These are phyloP conservation scores for Drosera spatulata DNA, from an alignment of 179 eudicot genomes.

Conservation along the genomic window DNA sequence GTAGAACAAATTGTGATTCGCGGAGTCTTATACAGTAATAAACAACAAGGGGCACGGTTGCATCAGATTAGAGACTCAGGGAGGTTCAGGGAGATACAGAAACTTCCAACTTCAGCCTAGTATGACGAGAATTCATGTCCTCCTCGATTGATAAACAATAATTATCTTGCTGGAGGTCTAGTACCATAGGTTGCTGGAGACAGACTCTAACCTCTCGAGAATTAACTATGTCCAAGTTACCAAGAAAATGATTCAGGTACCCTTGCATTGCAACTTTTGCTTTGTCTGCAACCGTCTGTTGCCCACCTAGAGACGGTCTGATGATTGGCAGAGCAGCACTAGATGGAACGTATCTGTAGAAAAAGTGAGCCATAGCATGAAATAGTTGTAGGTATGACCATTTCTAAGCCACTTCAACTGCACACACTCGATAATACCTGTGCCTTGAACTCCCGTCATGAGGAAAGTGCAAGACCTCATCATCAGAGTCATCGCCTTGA, in stretches of 20 bases:
- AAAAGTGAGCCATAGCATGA: slow-evolving; percentile 9
- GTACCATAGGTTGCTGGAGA: too few relatives aligned
- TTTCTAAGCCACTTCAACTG: background rate
- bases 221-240: slow-evolving; percentile 84
- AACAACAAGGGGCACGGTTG: too few relatives aligned
- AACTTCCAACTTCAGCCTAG: too few relatives aligned
- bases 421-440: slow-evolving; percentile 50
- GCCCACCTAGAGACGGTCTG: slow-evolving; percentile 74
- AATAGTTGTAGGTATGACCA: background rate
- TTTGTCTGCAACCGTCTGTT: slow-evolving; percentile 68
- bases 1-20: too few relatives aligned
- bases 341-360: slow-evolving; percentile 90
- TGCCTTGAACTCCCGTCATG: slow-evolving; percentile 58
- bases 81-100: too few relatives aligned
- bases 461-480: slow-evolving; percentile 39
- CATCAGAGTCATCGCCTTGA: slow-evolving; percentile 76
- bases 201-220: slow-evolving; percentile 61
- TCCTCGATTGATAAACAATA: too few relatives aligned
- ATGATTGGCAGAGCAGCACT: slow-evolving; percentile 88
- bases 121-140: too few relatives aligned
- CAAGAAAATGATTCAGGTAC: slow-evolving; percentile 81
- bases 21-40: too few relatives aligned
- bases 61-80: too few relatives aligned
- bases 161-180: too few relatives aligned
- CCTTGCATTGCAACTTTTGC: slow-evolving; percentile 94